Conservation (phyloP, 2,329 filamentous ascomycete genomes). For the Aspergillus terreus region DNA sequence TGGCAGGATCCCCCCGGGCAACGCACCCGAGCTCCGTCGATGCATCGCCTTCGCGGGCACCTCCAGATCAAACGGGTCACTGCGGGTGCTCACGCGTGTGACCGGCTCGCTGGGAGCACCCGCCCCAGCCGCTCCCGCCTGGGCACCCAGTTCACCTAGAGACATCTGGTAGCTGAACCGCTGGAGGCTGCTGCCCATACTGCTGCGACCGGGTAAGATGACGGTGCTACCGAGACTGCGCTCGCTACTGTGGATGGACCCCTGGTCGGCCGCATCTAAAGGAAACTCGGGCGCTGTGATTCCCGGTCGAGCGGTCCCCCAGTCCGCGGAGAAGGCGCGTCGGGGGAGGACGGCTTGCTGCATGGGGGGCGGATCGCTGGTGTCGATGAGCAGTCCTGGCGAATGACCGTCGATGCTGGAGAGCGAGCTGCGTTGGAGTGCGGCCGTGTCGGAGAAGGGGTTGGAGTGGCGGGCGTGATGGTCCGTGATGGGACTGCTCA, state of each 20-base stretch:
- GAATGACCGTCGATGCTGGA: neutral
- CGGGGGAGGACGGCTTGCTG: neutral
- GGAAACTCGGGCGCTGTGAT: neutral
- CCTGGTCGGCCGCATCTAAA: neutral
- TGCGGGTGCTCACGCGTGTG: slow-evolving; percentile 22
- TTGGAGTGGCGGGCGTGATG: slow-evolving; percentile 4
- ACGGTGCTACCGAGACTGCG: slow-evolving; percentile 27
- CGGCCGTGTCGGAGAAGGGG: slow-evolving; percentile 15
- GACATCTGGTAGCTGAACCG: slow-evolving; percentile 13
- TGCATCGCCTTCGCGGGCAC: slow-evolving; percentile 30
- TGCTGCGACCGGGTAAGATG: slow-evolving; percentile 24
- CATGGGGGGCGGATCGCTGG: neutral
- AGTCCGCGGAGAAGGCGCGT: slow-evolving; percentile 2
- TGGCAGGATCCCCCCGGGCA: slow-evolving; percentile 5
- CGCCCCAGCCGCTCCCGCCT: neutral
- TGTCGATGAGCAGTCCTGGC: slow-evolving; percentile 7
- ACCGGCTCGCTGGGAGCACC: slow-evolving; percentile 2
- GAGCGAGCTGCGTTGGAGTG: neutral
- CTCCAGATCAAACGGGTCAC: slow-evolving; percentile 36
- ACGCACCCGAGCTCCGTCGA: slow-evolving; percentile 7
- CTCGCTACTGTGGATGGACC: slow-evolving; percentile 15
- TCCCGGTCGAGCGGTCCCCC: neutral
- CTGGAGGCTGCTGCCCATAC: slow-evolving; percentile 18
- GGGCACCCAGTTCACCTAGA: slow-evolving; percentile 4
- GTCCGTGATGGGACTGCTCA: neutral